Percentiles rank a stretch among this genome's conserved stretches.
These are phyloP conservation scores for Phytophthora ohioensis DNA, from an alignment of 352 stramenopile species.

Conservation along the genomic window DNA sequence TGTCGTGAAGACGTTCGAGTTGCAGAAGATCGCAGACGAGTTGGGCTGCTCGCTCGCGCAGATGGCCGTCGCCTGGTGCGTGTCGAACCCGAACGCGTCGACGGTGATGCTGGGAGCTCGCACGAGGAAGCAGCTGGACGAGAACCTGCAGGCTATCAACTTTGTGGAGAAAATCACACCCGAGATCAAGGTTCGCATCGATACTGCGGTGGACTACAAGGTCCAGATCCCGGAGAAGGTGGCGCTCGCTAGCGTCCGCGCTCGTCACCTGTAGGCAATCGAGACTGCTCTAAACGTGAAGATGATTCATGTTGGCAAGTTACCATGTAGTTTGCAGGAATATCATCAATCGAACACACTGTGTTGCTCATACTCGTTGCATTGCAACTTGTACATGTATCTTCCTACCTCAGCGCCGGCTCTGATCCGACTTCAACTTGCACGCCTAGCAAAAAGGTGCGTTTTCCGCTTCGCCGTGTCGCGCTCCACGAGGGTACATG, in stretches of 20 bases:
- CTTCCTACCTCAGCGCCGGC: not conserved
- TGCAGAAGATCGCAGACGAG: conserved; percentile 55
- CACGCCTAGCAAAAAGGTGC: conserved; percentile 7
- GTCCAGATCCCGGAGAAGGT: conserved; percentile 39
- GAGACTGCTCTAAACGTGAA: not conserved
- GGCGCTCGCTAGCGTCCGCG: conserved; percentile 19
- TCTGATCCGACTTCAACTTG: conserved; percentile 20
- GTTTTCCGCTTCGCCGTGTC: conserved; percentile 2
- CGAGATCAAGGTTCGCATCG: conserved; percentile 61
- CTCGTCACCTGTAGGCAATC: conserved; percentile 25
- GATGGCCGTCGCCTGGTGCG: conserved; percentile 42
- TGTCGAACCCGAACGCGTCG: conserved; percentile 57
- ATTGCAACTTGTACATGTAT: no score
- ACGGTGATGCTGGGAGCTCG: conserved; percentile 65
- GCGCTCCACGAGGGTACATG: not conserved
- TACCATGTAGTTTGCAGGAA: no score
- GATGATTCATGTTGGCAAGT: no score
- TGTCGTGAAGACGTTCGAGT: conserved; percentile 36
- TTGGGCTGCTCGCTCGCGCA: conserved; percentile 40
- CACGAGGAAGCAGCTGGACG: conserved; percentile 56
- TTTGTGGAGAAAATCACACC: conserved; percentile 59
- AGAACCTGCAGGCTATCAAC: conserved; percentile 55
- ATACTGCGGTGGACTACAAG: conserved; percentile 52
- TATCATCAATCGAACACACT: no score
- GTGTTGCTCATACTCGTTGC: no score